Percentiles rank a stretch among this genome's conserved stretches.
phyloP scores from a whole-genome alignment of 495 filamentous ascomycete species.

The Rhizodiscina lignyota region DNA sequence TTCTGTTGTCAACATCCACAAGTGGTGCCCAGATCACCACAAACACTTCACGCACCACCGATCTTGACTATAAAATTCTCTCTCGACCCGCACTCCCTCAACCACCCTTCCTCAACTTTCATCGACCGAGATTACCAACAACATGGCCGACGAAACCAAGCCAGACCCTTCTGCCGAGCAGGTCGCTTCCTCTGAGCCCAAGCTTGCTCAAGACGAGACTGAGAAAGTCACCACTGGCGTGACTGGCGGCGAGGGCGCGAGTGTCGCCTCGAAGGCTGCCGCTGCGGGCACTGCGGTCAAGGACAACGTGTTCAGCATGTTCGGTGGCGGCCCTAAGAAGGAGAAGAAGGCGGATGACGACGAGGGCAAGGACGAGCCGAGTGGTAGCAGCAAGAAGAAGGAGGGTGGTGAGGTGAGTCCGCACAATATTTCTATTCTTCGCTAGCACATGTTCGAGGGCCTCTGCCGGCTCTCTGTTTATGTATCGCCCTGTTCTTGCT shows the following conservation, averaged over 20 bases:
- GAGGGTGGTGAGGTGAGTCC: conserved; percentile 27
- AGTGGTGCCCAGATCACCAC: too few relatives aligned
- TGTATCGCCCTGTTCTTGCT: neutral
- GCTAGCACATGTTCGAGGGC: neutral
- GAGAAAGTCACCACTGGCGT: conserved; percentile 10
- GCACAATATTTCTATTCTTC: conserved; percentile 1
- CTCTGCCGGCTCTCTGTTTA: neutral
- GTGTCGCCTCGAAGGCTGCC: conserved; percentile 26
- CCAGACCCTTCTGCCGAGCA: conserved; percentile 12
- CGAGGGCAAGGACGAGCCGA: conserved; percentile 60
- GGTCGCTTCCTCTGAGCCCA: conserved; percentile 9
- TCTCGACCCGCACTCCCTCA: too few relatives aligned
- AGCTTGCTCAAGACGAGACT: conserved; percentile 11
- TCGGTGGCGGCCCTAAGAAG: conserved; percentile 76
- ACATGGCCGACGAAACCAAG: conserved; percentile 1
- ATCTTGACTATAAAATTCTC: too few relatives aligned
- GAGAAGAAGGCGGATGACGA: conserved; percentile 70
- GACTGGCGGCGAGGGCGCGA: conserved; percentile 30
- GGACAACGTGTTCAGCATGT: conserved; percentile 88
- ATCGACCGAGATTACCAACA: neutral
- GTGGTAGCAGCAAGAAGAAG: conserved; percentile 78
- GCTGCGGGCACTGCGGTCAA: conserved; percentile 34
- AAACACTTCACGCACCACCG: too few relatives aligned
- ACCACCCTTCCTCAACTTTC: too few relatives aligned
- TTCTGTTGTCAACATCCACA: too few relatives aligned